phyloP scores from a whole-genome alignment of 2,329 filamentous ascomycete species.

The Onygena corvina region DNA sequence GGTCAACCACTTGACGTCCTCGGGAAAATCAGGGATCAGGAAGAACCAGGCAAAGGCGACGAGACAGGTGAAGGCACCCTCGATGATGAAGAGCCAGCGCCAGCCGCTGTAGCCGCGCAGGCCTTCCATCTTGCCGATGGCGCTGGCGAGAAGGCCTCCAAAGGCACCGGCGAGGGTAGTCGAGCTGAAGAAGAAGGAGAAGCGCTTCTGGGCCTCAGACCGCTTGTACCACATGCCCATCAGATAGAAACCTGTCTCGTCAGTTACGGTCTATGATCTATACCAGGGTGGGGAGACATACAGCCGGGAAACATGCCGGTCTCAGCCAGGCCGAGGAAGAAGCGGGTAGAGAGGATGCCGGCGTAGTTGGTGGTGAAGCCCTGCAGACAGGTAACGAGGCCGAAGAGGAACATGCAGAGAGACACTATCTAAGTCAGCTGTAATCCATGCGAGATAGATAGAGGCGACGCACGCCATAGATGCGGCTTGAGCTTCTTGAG shows the following conservation, averaged over 20 bases:
- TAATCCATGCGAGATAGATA: background rate
- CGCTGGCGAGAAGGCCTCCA: slow-evolving; percentile 49
- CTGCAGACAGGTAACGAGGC: slow-evolving; percentile 61
- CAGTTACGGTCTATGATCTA: background rate
- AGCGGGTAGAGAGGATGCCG: slow-evolving; percentile 65
- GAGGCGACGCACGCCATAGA: slow-evolving; percentile 45
- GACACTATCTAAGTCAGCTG: slow-evolving; percentile 38
- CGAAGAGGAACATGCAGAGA: slow-evolving; percentile 74
- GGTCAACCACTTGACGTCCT: slow-evolving; percentile 59
- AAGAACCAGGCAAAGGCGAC: slow-evolving; percentile 51
- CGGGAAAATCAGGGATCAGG: slow-evolving; percentile 60
- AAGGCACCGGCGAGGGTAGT: slow-evolving; percentile 52
- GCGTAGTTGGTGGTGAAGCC: slow-evolving; percentile 66
- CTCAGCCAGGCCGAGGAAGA: slow-evolving; percentile 72
- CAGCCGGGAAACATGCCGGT: slow-evolving; percentile 60
- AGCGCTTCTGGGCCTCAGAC: slow-evolving; percentile 77
- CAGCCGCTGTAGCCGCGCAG: slow-evolving; percentile 45
- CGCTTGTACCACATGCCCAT: slow-evolving; percentile 77
- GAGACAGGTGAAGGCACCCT: slow-evolving; percentile 53
- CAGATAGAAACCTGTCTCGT: slow-evolving; percentile 44
- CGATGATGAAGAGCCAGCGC: slow-evolving; percentile 45
- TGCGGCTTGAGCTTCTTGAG: slow-evolving; percentile 56
- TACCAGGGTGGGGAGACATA: slow-evolving; percentile 23
- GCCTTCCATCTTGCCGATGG: slow-evolving; percentile 47
- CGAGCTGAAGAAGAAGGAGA: slow-evolving; percentile 83